Evolutionary conservation across 176 grass and related monocot genomes (phyloP).

Genomic region (Cymbopogon citratus): DNA sequence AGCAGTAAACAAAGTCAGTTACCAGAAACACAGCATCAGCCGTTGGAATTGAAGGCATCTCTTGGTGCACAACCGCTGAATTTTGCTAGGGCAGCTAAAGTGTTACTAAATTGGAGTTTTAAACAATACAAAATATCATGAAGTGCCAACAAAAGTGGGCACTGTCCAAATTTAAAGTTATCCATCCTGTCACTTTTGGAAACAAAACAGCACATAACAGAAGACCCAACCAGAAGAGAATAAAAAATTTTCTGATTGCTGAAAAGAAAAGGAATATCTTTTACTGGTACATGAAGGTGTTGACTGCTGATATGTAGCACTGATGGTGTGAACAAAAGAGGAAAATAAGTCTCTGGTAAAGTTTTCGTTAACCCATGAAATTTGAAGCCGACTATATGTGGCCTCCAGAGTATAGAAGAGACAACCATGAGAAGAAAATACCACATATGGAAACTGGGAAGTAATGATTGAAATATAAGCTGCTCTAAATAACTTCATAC

Average conservation of each 20-base stretch:
- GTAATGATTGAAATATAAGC: slow-evolving; percentile 12
- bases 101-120: slow-evolving; percentile 41
- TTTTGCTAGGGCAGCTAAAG: slow-evolving; percentile 48
- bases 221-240: slow-evolving; percentile 13
- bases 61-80: slow-evolving; percentile 40
- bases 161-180: slow-evolving; percentile 19
- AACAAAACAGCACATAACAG: slow-evolving; percentile 10
- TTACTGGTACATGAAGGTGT: background rate
- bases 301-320: background rate
- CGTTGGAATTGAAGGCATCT: slow-evolving; percentile 64
- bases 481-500: slow-evolving; percentile 52
- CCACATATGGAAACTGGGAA: background rate
- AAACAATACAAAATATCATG: slow-evolving; percentile 23
- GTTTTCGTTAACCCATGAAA: background rate
- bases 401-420: background rate
- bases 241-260: background rate
- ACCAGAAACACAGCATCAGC: slow-evolving; percentile 81
- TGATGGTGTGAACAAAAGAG: background rate
- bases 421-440: slow-evolving; percentile 21
- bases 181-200: slow-evolving; percentile 5
- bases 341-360: background rate
- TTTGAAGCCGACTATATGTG: slow-evolving; percentile 18
- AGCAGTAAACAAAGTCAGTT: slow-evolving; percentile 98
- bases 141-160: slow-evolving; percentile 3
- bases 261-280: background rate